Percentiles rank a stretch among this genome's conserved stretches.
These are phyloP conservation scores for Moesziomyces sp. DNA, from an alignment of 1,284 basidiomycete genomes.

Conservation along the genomic window DNA sequence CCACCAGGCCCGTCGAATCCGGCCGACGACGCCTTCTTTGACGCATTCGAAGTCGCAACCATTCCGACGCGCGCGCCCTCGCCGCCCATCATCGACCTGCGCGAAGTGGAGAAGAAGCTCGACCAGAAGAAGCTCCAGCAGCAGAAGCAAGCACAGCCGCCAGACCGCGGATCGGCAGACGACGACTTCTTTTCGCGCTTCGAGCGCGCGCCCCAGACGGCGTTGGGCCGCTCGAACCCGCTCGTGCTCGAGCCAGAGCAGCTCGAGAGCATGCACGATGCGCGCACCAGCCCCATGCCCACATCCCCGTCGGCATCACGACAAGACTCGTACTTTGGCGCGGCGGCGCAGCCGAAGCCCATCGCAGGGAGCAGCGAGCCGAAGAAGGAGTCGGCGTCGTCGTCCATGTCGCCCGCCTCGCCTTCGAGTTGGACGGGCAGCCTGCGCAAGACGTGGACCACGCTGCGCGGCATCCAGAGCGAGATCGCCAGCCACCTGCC, in stretches of 20 bases:
- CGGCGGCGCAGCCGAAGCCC: slow-evolving; percentile 27
- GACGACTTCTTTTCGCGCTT: slow-evolving; percentile 56
- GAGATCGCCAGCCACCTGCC: slow-evolving; percentile 51
- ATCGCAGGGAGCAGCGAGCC: slow-evolving; percentile 12
- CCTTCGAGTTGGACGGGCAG: slow-evolving; percentile 52
- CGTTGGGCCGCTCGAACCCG: slow-evolving; percentile 31
- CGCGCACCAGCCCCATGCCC: slow-evolving; percentile 44
- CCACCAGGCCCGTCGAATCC: slow-evolving; percentile 13
- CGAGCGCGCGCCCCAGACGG: slow-evolving; percentile 41
- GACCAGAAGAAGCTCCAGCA: slow-evolving; percentile 37
- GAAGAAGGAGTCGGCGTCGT: slow-evolving; percentile 7
- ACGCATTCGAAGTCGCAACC: slow-evolving; percentile 45
- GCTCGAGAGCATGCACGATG: slow-evolving; percentile 55
- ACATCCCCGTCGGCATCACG: slow-evolving; percentile 9
- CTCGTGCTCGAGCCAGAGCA: slow-evolving; percentile 46
- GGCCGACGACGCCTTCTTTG: slow-evolving; percentile 53
- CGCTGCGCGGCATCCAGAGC: slow-evolving; percentile 43
- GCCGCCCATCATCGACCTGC: slow-evolving; percentile 63
- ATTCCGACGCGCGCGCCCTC: slow-evolving; percentile 43
- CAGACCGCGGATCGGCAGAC: slow-evolving; percentile 14
- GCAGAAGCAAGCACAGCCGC: slow-evolving; percentile 10
- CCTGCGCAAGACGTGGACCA: slow-evolving; percentile 51
- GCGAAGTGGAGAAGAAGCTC: slow-evolving; percentile 58
- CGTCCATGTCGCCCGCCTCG: slow-evolving; percentile 19
- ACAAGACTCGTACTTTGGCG: slow-evolving; percentile 37